These are phyloP conservation scores for Paraconiothyrium brasiliense DNA, from an alignment of 2,329 filamentous ascomycete genomes.

Conservation along the genomic window DNA sequence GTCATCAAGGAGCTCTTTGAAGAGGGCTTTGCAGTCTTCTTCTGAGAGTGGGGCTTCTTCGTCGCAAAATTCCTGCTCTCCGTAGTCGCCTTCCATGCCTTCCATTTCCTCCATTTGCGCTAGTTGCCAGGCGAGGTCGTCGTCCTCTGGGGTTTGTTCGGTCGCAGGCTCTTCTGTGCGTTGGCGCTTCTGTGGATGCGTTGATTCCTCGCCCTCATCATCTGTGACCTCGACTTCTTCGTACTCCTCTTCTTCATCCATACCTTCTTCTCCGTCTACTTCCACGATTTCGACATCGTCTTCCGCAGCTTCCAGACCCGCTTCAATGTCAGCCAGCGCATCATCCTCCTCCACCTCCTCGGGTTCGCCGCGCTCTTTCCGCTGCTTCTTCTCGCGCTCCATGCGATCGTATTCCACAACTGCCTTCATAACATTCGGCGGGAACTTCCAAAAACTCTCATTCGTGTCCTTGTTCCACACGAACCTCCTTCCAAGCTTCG, in stretches of 20 bases:
- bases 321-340: slow-evolving; percentile 47
- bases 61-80: slow-evolving; percentile 79
- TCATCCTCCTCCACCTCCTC: slow-evolving; percentile 46
- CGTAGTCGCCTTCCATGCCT: slow-evolving; percentile 73
- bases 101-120: slow-evolving; percentile 87
- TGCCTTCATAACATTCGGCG: slow-evolving; percentile 82
- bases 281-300: slow-evolving; percentile 44
- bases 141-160: slow-evolving; percentile 76
- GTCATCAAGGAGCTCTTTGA: slow-evolving; percentile 87
- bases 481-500: slow-evolving; percentile 87
- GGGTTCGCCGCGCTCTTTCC: slow-evolving; percentile 55
- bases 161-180: slow-evolving; percentile 56
- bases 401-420: slow-evolving; percentile 73
- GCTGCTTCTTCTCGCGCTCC: slow-evolving; percentile 74
- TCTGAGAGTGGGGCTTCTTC: slow-evolving; percentile 76
- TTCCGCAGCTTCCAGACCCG: slow-evolving; percentile 41
- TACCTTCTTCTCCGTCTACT: slow-evolving; percentile 50
- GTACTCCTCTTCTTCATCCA: slow-evolving; percentile 74
- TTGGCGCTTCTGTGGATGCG: slow-evolving; percentile 60
- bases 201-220: slow-evolving; percentile 58
- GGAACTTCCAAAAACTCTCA: slow-evolving; percentile 94
- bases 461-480: slow-evolving; percentile 88
- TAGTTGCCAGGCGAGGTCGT: slow-evolving; percentile 92
- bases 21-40: slow-evolving; percentile 79
- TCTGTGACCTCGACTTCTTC: slow-evolving; percentile 80